Percentiles rank a stretch among this genome's conserved stretches.
phyloP scores from a whole-genome alignment of 106 monocot genomes.

The Agapanthus africanus region DNA sequence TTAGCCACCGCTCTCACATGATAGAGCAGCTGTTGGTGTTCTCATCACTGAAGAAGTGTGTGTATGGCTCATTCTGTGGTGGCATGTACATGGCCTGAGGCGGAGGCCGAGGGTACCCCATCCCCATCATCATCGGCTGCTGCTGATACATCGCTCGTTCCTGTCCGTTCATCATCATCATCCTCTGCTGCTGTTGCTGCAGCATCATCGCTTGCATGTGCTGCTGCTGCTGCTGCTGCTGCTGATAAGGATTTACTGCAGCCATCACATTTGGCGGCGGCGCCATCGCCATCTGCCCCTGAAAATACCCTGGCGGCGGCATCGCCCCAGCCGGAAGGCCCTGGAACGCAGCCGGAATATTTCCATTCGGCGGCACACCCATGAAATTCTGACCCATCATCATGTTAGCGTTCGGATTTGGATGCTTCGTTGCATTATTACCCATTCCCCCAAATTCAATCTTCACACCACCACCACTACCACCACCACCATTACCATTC shows the following conservation, averaged over 20 bases:
- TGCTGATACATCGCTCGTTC: too few relatives aligned
- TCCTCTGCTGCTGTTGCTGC: conserved; percentile 27
- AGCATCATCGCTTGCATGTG: conserved; percentile 13
- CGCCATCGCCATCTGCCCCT: conserved; percentile 2
- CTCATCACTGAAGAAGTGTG: conserved; percentile 52
- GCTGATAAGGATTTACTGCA: conserved; percentile 23
- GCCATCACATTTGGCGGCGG: conserved; percentile 8
- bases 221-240: conserved; percentile 49
- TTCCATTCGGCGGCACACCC: conserved; percentile 13
- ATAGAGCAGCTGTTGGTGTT: conserved; percentile 59
- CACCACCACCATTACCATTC: neutral
- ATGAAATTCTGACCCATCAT: conserved; percentile 20
- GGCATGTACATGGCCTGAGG: conserved; percentile 12
- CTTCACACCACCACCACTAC: too few relatives aligned
- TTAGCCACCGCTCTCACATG: too few relatives aligned
- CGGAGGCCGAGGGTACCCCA: conserved; percentile 18
- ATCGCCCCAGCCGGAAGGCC: conserved; percentile 26
- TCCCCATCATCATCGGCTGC: conserved; percentile 21
- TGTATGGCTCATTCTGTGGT: conserved; percentile 24
- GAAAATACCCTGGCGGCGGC: conserved; percentile 27
- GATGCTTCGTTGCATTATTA: neutral
- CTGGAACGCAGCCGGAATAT: conserved; percentile 18
- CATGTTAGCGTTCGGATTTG: neutral
- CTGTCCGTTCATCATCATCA: conserved; percentile 57
- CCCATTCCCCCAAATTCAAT: conserved; percentile 1